Evolutionary conservation across 2,329 filamentous ascomycete genomes (phyloP), one percentile per base, ranked within the genome.

Genomic region (Fusarium metavorans): DNA sequence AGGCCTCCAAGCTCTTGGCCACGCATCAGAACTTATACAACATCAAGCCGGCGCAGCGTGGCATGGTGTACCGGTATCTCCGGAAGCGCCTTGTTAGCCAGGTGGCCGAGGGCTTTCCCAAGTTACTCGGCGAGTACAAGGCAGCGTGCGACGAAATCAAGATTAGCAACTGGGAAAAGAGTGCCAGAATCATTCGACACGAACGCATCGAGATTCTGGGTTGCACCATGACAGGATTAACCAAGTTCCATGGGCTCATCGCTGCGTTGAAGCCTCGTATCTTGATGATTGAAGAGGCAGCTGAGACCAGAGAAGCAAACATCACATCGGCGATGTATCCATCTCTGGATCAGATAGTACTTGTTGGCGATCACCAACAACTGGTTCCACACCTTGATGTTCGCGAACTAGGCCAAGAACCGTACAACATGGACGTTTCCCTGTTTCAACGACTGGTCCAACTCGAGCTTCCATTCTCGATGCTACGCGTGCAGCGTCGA

Each of bases 351-450:
- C 88, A 90, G 65, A 81, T 91, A 0, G 84, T 90, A 6, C 82
- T 91, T 0, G 85, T 97, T 0, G 94, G 95, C 1, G 94, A 97
- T 78, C 94, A 97, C 75, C 89, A 94, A 81, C 95, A 97, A 78
- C 85, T 97, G 3, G 89, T 91, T 11, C 94, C 92, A 0, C 89
- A 92, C 54, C 93, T 92, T 66, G 88, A 92, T 52, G 85, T 93
- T 1, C 84, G 83, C 2, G 87, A 88, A 2, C 87, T 95, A 2
- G 88, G 88, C 39, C 82, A 84, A 0, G 80, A 87, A 0, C 93
- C 93, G 0, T 95, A 89, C 79, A 87, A 90, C 72, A 86, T 97
- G 39, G 90, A 93, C 35, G 83, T 95, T 0, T 97, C 94, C 0
- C 88, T 97, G 76, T 97, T 97, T 76, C 93, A 97, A 82, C 88